phyloP scores from a whole-genome alignment of 148 eudicot species.

The Rhododendron vialii region DNA sequence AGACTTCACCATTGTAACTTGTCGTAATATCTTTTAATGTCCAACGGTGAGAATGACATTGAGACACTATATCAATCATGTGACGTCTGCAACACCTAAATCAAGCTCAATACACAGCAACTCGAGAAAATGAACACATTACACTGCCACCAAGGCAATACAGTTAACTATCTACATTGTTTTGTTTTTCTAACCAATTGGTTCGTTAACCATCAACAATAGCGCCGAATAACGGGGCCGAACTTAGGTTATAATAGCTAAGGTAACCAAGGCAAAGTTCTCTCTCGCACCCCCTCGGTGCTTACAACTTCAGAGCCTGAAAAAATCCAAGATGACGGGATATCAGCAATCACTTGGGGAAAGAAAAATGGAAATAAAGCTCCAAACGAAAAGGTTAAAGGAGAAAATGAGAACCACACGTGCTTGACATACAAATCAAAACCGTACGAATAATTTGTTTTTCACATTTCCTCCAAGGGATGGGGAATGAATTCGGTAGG shows the following conservation, averaged over 20 bases:
- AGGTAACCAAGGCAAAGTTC: not conserved
- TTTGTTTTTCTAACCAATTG: not conserved
- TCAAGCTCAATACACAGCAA: not conserved
- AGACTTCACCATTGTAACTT: too few relatives aligned
- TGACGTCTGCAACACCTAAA: too few relatives aligned
- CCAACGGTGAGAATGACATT: not conserved
- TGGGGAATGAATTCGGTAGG: not conserved
- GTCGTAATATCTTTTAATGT: not conserved
- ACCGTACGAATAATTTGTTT: not conserved
- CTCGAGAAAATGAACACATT: not conserved
- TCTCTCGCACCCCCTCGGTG: not conserved
- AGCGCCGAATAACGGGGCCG: not conserved
- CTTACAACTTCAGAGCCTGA: conserved; percentile 17
- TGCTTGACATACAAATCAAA: not conserved
- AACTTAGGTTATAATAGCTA: not conserved
- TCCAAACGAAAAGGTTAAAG: not conserved
- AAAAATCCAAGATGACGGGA: not conserved
- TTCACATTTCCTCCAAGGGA: not conserved
- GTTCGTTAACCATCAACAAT: not conserved
- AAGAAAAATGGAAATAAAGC: not conserved
- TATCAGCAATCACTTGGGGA: not conserved
- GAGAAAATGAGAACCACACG: not conserved
- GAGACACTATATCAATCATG: too few relatives aligned
- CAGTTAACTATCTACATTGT: not conserved
- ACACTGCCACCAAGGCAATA: not conserved